Conservation (phyloP, 148 eudicot species). For the Arbutus unedo region DNA sequence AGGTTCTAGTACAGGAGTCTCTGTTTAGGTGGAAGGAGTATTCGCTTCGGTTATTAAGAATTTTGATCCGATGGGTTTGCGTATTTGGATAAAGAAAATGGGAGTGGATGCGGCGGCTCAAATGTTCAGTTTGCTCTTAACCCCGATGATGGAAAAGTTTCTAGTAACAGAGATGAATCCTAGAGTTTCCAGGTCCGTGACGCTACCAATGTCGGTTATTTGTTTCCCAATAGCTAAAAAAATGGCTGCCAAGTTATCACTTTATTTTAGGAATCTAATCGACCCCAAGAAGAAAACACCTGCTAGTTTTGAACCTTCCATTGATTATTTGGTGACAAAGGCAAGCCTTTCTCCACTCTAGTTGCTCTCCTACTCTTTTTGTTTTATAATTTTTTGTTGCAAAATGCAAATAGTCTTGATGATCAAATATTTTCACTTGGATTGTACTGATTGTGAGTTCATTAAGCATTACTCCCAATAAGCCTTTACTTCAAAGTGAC, state of each 20-base stretch:
- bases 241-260: slow-evolving; percentile 92
- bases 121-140: slow-evolving; percentile 95
- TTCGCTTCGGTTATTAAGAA: slow-evolving; percentile 94
- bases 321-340: slow-evolving; percentile 95
- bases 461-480: neutral
- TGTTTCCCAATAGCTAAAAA: no score
- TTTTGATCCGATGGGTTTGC: slow-evolving; percentile 92
- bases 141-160: slow-evolving; percentile 86
- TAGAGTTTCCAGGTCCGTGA: slow-evolving; percentile 91
- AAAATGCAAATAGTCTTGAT: no score
- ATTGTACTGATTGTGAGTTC: no score
- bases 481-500: neutral
- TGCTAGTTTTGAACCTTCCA: slow-evolving; percentile 95
- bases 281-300: slow-evolving; percentile 95
- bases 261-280: slow-evolving; percentile 90
- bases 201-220: slow-evolving; percentile 94
- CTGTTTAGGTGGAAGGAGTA: slow-evolving; percentile 94
- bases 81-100: slow-evolving; percentile 71
- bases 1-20: slow-evolving; percentile 89
- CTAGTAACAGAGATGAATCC: slow-evolving; percentile 97
- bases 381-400: no score
- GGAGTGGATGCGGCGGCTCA: slow-evolving; percentile 99
- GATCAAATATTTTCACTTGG: no score
- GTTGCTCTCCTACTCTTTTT: neutral
- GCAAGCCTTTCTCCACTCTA: slow-evolving; percentile 25